Percentiles rank a stretch among this genome's conserved stretches.
Conservation (phyloP, 2,329 filamentous ascomycete species). For the Teratosphaeria viscida region DNA sequence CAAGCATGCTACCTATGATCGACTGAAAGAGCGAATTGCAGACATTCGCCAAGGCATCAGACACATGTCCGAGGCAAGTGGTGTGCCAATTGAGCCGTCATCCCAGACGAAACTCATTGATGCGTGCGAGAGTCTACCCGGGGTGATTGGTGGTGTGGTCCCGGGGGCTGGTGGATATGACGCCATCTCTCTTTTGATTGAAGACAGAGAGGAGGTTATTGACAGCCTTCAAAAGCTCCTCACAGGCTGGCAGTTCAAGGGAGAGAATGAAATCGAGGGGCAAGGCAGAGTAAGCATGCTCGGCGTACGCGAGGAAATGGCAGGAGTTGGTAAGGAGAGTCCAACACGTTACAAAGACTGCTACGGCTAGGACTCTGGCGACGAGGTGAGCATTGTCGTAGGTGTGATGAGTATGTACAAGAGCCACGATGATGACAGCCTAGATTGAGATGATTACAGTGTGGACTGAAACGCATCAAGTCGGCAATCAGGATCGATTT, state of each 20-base stretch:
- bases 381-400: not conserved
- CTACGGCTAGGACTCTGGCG: not conserved
- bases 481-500: too few species aligned
- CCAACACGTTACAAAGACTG: slow-evolving; percentile 29
- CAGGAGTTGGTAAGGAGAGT: slow-evolving; percentile 45
- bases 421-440: not conserved
- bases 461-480: too few species aligned
- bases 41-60: slow-evolving; percentile 53
- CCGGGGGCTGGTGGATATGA: slow-evolving; percentile 92
- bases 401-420: not conserved
- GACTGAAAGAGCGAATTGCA: slow-evolving; percentile 43
- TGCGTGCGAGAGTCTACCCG: slow-evolving; percentile 57
- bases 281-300: slow-evolving; percentile 56
- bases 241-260: slow-evolving; percentile 48
- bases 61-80: slow-evolving; percentile 62
- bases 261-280: slow-evolving; percentile 18
- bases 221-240: slow-evolving; percentile 52
- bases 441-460: too few species aligned
- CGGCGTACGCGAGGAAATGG: slow-evolving; percentile 60
- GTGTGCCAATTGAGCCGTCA: slow-evolving; percentile 78
- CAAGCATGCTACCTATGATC: slow-evolving; percentile 38
- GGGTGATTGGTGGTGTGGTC: slow-evolving; percentile 83
- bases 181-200: slow-evolving; percentile 70
- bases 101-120: slow-evolving; percentile 80
- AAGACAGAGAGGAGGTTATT: slow-evolving; percentile 58